These are phyloP conservation scores for Penicillium sp. DNA, from an alignment of 2,329 filamentous ascomycete species.

Conservation along the genomic window DNA sequence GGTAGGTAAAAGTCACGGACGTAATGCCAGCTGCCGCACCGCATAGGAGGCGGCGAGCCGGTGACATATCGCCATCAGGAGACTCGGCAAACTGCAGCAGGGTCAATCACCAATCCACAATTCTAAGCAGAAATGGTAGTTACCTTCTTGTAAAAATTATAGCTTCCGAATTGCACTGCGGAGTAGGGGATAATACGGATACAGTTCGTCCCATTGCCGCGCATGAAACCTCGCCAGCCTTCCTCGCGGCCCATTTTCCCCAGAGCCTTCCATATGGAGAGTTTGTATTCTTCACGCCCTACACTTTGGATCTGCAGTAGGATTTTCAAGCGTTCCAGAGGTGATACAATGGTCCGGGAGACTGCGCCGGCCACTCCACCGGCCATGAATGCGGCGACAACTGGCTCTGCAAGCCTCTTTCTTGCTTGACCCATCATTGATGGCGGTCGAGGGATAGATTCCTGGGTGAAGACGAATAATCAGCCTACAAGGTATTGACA, in stretches of 20 bases:
- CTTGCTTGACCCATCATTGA: slow-evolving; percentile 27
- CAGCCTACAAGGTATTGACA: neutral
- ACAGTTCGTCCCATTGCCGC: slow-evolving; percentile 97
- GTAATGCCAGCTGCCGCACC: slow-evolving; percentile 92
- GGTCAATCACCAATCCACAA: slow-evolving; percentile 6
- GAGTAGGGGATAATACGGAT: slow-evolving; percentile 98
- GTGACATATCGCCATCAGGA: slow-evolving; percentile 71
- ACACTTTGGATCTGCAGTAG: slow-evolving; percentile 94
- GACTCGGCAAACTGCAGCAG: slow-evolving; percentile 69
- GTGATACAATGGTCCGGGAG: slow-evolving; percentile 95
- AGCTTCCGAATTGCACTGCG: slow-evolving; percentile 96
- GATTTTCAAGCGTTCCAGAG: slow-evolving; percentile 93
- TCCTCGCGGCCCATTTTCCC: slow-evolving; percentile 97
- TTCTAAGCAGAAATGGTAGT: slow-evolving; percentile 28
- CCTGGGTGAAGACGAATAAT: slow-evolving; percentile 16
- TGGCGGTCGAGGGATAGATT: slow-evolving; percentile 12
- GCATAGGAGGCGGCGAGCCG: slow-evolving; percentile 77
- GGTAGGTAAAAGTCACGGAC: slow-evolving; percentile 92
- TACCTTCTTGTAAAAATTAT: slow-evolving; percentile 95
- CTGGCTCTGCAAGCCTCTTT: slow-evolving; percentile 70
- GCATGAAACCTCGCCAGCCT: slow-evolving; percentile 96
- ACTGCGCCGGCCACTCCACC: slow-evolving; percentile 94
- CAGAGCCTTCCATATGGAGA: slow-evolving; percentile 85
- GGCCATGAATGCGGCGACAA: slow-evolving; percentile 88
- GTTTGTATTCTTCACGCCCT: slow-evolving; percentile 87